These are phyloP conservation scores for Rhodomyrtus psidioides DNA, from an alignment of 441 rosid genomes.

Conservation along the genomic window DNA sequence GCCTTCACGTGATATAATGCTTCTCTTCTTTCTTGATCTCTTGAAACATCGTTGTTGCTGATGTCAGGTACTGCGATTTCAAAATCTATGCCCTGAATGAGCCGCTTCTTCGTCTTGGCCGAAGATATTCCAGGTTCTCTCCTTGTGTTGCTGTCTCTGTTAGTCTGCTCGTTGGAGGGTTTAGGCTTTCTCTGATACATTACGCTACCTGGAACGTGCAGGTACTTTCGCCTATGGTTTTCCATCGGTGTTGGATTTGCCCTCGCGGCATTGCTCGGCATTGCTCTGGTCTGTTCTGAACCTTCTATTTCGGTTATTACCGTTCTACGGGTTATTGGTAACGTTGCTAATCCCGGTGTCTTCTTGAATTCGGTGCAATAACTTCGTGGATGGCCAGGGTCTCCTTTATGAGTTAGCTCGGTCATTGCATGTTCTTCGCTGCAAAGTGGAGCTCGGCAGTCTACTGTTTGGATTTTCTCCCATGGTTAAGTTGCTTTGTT, in stretches of 20 bases:
- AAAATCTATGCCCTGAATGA: constrained; percentile 45
- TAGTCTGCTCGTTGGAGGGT: neutral
- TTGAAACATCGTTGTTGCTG: neutral
- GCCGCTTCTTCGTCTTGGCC: constrained; percentile 54
- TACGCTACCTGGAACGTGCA: neutral
- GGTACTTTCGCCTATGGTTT: constrained; percentile 51
- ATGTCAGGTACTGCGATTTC: constrained; percentile 52
- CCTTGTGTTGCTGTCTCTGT: neutral
- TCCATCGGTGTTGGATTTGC: constrained; percentile 78
- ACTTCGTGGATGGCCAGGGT: constrained; percentile 12
- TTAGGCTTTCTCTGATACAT: neutral
- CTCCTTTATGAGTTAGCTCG: constrained; percentile 25
- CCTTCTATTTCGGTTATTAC: neutral
- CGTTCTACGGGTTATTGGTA: neutral
- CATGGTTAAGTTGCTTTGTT: constrained; percentile 8
- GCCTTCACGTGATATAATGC: neutral
- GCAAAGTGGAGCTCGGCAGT: neutral
- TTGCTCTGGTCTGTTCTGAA: constrained; percentile 21
- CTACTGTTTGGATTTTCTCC: constrained; percentile 37
- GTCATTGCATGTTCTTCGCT: neutral
- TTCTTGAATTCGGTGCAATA: neutral
- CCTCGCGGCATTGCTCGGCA: constrained; percentile 44
- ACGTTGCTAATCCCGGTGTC: neutral
- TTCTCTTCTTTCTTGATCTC: neutral
- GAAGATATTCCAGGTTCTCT: constrained; percentile 29